Evolutionary conservation across 495 filamentous ascomycete species (phyloP), one percentile per base, ranked within the genome.

Genomic region (Hapsidospora chrysogenum): DNA sequence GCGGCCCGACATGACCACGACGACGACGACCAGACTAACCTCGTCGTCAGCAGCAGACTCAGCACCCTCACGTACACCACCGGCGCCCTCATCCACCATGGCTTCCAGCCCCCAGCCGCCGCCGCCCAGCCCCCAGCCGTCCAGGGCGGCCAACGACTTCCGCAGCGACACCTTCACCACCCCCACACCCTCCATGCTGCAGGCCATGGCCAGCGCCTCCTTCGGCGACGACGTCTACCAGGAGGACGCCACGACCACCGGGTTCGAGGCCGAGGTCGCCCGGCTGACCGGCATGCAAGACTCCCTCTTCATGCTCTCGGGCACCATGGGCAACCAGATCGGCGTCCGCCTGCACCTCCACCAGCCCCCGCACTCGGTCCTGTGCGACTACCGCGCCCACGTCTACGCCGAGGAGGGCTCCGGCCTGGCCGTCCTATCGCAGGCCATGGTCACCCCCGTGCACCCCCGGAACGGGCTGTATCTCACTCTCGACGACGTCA

Each of bases 261-360:
- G 68, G 35, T 71, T 95, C 26, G 78, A 84, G 52, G 49, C 60
- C 22, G 74, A 78, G 41, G 61, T 89, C 15, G 78, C 82, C 18
- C 50, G 61, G 19, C 63, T 86, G 3, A 74, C 82, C 2, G 67
- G 67, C 42, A 82, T 89, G 48, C 72, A 80, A 38, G 74, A 72
- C 20, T 75, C 68, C 0, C 60, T 86, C 0, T 71, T 94, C 29
- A 84, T 93, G 16, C 61, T 89, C 32, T 85, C 78, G 0, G 87
- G 87, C 3, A 94, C 87, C 13, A 92, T 93, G 83, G 87, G 78
- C 22, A 89, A 89, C 56, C 80, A 85, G 43, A 56, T 89, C 37
- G 71, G 68, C 10, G 46, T 89, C 13, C 69, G 80, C 5, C 57
- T 77, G 1, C 65, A 80, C 37, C 64, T 89, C 18, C 63, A 54